These are phyloP conservation scores for Cordyceps javanica DNA, from an alignment of 2,329 filamentous ascomycete species.

Conservation along the genomic window DNA sequence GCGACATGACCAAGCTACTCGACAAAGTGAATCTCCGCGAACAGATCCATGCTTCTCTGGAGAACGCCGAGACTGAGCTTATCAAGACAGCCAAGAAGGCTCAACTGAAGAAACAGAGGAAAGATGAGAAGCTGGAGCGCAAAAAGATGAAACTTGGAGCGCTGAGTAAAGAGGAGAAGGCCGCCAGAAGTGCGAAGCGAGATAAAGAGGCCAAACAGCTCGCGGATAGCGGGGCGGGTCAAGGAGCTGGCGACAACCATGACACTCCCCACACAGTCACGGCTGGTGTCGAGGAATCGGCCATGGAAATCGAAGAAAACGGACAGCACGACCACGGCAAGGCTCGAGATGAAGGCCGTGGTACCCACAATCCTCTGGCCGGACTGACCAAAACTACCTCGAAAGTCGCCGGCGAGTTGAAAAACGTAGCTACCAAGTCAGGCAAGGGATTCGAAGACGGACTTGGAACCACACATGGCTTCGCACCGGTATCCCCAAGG, in stretches of 20 bases:
- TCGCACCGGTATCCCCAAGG: conserved; percentile 25
- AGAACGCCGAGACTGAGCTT: conserved; percentile 77
- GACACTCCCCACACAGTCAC: conserved; percentile 47
- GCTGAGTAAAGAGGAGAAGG: conserved; percentile 45
- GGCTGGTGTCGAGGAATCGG: conserved; percentile 37
- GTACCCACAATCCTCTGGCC: conserved; percentile 13
- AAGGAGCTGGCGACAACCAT: conserved; percentile 47
- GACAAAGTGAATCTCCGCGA: conserved; percentile 78
- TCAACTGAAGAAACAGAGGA: conserved; percentile 61
- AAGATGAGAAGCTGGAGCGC: conserved; percentile 60
- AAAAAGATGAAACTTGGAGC: conserved; percentile 43
- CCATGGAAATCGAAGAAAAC: conserved; percentile 15
- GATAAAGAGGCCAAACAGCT: conserved; percentile 45
- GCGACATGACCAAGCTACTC: conserved; percentile 75
- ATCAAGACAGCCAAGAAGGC: conserved; percentile 74
- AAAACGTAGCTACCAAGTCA: conserved; percentile 25
- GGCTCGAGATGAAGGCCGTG: conserved; percentile 22
- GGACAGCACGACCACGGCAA: conserved; percentile 17
- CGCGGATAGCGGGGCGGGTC: conserved; percentile 43
- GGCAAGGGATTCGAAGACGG: conserved; percentile 45
- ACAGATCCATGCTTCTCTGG: conserved; percentile 63
- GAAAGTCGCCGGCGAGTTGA: not conserved
- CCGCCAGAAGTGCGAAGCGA: conserved; percentile 39
- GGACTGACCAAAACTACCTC: not conserved
- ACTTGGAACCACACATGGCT: conserved; percentile 51